These are phyloP conservation scores for Malassezia furfur DNA, from an alignment of 1,284 basidiomycete genomes.

Conservation along the genomic window DNA sequence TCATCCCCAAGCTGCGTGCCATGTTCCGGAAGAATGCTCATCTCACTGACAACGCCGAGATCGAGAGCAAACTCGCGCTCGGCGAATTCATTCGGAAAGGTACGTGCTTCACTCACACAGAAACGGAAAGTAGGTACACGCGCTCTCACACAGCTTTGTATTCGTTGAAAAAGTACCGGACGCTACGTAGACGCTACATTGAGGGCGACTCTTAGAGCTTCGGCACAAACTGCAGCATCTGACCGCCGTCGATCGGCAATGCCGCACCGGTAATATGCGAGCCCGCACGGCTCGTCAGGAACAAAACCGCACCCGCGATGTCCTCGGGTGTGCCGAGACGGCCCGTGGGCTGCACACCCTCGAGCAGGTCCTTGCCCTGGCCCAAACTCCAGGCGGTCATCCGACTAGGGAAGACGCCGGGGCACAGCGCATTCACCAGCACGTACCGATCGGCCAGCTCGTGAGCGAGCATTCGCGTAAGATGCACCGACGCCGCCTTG, in stretches of 20 bases:
- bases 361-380: constrained; percentile 50
- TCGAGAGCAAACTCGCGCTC: constrained; percentile 34
- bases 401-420: constrained; percentile 69
- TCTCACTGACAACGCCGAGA: constrained; percentile 38
- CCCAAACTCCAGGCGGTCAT: constrained; percentile 70
- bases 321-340: constrained; percentile 63
- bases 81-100: constrained; percentile 41
- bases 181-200: constrained; percentile 26
- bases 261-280: constrained; percentile 66
- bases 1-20: constrained; percentile 37
- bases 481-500: constrained; percentile 65
- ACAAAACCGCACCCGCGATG: constrained; percentile 65
- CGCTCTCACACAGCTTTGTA: constrained; percentile 25
- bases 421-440: constrained; percentile 70
- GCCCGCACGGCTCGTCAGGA: constrained; percentile 63
- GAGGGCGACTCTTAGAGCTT: constrained; percentile 1
- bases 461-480: constrained; percentile 64
- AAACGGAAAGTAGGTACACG: constrained; percentile 27
- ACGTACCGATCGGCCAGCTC: constrained; percentile 55
- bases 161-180: constrained; percentile 44
- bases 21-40: constrained; percentile 36
- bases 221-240: constrained; percentile 39
- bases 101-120: constrained; percentile 21
- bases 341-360: constrained; percentile 41
- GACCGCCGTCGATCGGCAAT: constrained; percentile 60